phyloP scores from a whole-genome alignment of 2,329 filamentous ascomycete genomes.

The Pseudocercospora macadamiae region DNA sequence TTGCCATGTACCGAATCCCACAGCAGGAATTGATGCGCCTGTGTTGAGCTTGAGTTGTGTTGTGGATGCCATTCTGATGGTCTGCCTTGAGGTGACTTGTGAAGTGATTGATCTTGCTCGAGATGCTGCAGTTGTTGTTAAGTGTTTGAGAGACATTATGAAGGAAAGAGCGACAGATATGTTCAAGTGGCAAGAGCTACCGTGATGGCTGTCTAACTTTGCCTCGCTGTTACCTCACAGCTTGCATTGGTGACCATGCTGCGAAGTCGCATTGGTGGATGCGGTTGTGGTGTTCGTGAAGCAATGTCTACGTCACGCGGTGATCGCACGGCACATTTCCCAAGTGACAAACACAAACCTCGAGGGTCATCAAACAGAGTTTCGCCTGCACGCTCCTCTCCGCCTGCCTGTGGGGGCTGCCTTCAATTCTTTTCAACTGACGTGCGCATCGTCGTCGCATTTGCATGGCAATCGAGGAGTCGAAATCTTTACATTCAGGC shows the following conservation, averaged over 20 bases:
- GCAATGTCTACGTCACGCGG: slow-evolving; percentile 4
- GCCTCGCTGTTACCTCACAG: too few species aligned
- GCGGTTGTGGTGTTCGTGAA: not conserved
- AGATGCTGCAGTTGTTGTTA: slow-evolving; percentile 15
- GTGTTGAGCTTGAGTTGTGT: slow-evolving; percentile 42
- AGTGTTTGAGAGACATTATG: not conserved
- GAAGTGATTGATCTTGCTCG: slow-evolving; percentile 24
- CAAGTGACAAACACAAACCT: not conserved
- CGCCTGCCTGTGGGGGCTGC: too few species aligned
- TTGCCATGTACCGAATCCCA: slow-evolving; percentile 58
- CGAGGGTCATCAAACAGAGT: not conserved
- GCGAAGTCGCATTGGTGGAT: too few species aligned
- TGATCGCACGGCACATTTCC: not conserved
- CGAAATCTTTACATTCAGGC: too few species aligned
- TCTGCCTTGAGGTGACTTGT: slow-evolving; percentile 13
- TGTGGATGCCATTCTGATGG: slow-evolving; percentile 36
- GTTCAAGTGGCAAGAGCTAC: slow-evolving; percentile 6
- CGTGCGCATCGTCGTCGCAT: too few species aligned
- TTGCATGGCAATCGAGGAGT: too few species aligned
- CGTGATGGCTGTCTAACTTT: not conserved
- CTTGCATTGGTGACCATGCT: too few species aligned
- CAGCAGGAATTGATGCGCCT: slow-evolving; percentile 40
- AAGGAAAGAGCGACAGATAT: not conserved
- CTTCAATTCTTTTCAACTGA: too few species aligned
- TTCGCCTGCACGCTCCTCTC: not conserved